Base-by-base conservation (phyloP, 2,329 filamentous ascomycete genomes). In the Aspergillus ibericus region DNA sequence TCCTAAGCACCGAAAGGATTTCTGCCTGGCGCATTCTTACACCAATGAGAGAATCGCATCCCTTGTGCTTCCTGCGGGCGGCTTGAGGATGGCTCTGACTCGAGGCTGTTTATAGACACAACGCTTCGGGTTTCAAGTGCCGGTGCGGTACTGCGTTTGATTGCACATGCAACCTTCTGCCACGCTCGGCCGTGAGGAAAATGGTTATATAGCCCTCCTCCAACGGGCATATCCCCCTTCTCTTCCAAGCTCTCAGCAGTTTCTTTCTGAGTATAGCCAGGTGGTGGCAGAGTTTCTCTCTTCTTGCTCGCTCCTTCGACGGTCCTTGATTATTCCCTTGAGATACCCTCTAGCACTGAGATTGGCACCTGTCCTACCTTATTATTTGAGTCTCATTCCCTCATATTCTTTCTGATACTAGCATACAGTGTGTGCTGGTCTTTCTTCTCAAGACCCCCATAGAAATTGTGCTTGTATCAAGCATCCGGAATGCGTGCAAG, bases 61-160 rank as follows among this genome's bases (percentile, higher is more conserved):
- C 55, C 58, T 34, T 53, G 54, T 49, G 44, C 59, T 60, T 60
- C 56, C 52, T 62, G 63, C 58, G 60, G 67, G 65, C 67, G 65
- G 64, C 67, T 67, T 66, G 63, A 67, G 62, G 44, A 44, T 63
- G 57, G 59, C 66, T 65, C 57, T 62, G 32, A 66, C 53, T 63
- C 64, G 58, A 58, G 47, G 55, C 62, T 69, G 70, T 66, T 70
- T 63, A 65, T 70, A 68, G 66, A 62, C 63, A 59, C 60, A 48
- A 59, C 57, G 53, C 50, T 60, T 22, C 27, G 46, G 52, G 67
- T 70, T 70, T 72, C 64, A 59, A 63, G 55, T 63, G 13, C 22
- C 53, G 54, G 40, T 56, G 54, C 58, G 53, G 50, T 53, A 53
- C 50, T 68, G 63, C 64, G 69, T 63, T 64, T 66, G 64, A 67